Conservation (phyloP, 495 filamentous ascomycete genomes). For the Xylaria nigripes region DNA sequence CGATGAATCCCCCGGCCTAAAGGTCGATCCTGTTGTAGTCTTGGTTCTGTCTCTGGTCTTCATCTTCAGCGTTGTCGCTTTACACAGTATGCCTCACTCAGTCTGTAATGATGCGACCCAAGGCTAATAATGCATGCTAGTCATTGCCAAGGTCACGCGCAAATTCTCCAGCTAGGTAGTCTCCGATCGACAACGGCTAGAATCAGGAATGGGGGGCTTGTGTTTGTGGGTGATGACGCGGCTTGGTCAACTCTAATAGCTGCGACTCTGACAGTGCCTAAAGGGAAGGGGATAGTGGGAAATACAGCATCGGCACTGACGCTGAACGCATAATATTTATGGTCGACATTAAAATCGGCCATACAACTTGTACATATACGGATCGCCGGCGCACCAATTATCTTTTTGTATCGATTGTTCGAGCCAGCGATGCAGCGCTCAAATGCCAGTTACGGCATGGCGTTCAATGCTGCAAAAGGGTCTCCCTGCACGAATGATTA, state of each 20-base stretch:
- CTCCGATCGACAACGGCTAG: background rate
- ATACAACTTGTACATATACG: conserved; percentile 1
- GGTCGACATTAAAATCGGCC: background rate
- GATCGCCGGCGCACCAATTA: conserved; percentile 2
- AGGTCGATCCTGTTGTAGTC: conserved; percentile 95
- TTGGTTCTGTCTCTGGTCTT: conserved; percentile 90
- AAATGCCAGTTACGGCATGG: background rate
- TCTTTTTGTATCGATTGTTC: background rate
- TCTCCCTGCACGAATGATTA: background rate
- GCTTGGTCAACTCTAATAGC: conserved; percentile 14
- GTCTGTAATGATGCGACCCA: background rate
- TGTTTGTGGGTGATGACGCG: conserved; percentile 17
- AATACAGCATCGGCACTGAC: background rate
- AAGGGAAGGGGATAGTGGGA: background rate
- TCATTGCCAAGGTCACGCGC: conserved; percentile 93
- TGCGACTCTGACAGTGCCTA: conserved; percentile 2
- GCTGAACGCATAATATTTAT: background rate
- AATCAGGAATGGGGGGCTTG: conserved; percentile 3
- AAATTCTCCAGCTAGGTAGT: conserved; percentile 66
- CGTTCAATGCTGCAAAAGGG: background rate
- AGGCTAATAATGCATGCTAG: conserved; percentile 39
- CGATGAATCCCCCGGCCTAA: conserved; percentile 90
- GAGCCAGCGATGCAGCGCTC: background rate
- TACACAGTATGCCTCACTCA: conserved; percentile 67
- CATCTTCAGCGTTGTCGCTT: conserved; percentile 94